These are phyloP conservation scores for Grosmannia clavigera DNA, from an alignment of 2,329 filamentous ascomycete species.

Conservation along the genomic window DNA sequence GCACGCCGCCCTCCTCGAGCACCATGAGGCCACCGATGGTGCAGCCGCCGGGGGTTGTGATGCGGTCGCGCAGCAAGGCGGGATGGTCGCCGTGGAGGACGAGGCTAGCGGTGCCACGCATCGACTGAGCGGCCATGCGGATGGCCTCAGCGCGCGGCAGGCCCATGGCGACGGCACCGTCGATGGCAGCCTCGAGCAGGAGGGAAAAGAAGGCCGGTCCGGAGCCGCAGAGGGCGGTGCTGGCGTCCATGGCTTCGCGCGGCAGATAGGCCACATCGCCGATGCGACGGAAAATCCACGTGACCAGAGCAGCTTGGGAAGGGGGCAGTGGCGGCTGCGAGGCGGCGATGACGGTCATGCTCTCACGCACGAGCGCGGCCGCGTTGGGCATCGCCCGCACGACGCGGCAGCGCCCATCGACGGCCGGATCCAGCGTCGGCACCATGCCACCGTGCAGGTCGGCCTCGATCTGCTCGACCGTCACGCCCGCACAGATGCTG, in stretches of 20 bases:
- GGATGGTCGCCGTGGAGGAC: conserved; percentile 62
- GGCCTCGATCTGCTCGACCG: conserved; percentile 53
- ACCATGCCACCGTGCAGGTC: conserved; percentile 47
- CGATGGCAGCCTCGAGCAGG: conserved; percentile 61
- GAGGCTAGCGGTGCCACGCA: conserved; percentile 59
- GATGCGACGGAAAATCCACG: conserved; percentile 66
- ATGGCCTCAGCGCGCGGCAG: conserved; percentile 60
- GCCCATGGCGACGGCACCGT: conserved; percentile 70
- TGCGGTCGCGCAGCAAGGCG: conserved; percentile 60
- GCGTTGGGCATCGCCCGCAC: conserved; percentile 81
- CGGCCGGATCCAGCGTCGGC: conserved; percentile 30
- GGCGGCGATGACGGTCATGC: conserved; percentile 70
- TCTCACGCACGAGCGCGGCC: conserved; percentile 63
- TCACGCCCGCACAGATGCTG: conserved; percentile 68
- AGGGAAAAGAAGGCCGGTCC: conserved; percentile 67
- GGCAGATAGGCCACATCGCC: conserved; percentile 59
- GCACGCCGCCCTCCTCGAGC: conserved; percentile 59
- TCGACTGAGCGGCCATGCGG: conserved; percentile 67
- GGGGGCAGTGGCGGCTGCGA: conserved; percentile 39
- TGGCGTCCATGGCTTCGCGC: conserved; percentile 55
- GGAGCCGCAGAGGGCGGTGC: conserved; percentile 61
- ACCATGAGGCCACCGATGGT: conserved; percentile 64
- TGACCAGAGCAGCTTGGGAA: conserved; percentile 44
- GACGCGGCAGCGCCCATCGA: conserved; percentile 44
- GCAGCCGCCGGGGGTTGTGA: conserved; percentile 66